Evolutionary conservation across 257 asterid species (phyloP).

Genomic region (Linderniella brevidens): DNA sequence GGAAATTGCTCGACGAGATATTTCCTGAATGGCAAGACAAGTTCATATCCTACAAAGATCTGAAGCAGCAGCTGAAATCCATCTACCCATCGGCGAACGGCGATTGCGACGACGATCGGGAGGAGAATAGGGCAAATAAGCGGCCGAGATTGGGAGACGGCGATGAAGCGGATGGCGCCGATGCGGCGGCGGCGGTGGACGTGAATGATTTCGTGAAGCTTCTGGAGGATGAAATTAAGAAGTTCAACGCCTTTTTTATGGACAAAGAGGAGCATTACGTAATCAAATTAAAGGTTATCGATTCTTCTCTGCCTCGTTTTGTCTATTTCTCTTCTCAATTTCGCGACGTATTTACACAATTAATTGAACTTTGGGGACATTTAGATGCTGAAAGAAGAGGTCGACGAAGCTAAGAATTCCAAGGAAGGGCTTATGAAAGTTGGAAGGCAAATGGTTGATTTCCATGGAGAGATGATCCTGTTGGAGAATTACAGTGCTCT

Average conservation of each 20-base stretch:
- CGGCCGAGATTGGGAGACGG: slow-evolving; percentile 23
- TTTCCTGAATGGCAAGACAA: slow-evolving; percentile 44
- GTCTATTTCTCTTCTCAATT: slow-evolving; percentile 2
- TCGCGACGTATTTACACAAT: slow-evolving; percentile 4
- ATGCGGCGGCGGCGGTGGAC: slow-evolving; percentile 11
- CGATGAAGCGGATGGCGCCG: slow-evolving; percentile 11
- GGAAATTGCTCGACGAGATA: slow-evolving; percentile 23
- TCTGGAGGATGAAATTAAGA: slow-evolving; percentile 25
- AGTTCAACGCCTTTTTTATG: slow-evolving; percentile 34
- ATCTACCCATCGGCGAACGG: slow-evolving; percentile 14
- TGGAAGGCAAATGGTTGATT: slow-evolving; percentile 53
- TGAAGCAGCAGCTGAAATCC: slow-evolving; percentile 30
- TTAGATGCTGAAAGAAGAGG: slow-evolving; percentile 47
- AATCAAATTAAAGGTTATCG: slow-evolving; percentile 23
- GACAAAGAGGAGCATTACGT: slow-evolving; percentile 41
- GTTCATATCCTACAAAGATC: slow-evolving; percentile 35
- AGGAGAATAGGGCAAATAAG: slow-evolving; percentile 17
- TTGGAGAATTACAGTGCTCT: slow-evolving; percentile 80
- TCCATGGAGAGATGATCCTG: slow-evolving; percentile 84
- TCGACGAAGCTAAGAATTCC: slow-evolving; percentile 17
- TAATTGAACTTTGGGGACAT: neutral
- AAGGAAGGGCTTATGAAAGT: slow-evolving; percentile 37
- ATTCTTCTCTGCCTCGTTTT: neutral
- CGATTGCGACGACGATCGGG: slow-evolving; percentile 6
- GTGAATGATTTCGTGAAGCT: slow-evolving; percentile 20